Conservation (phyloP, 2,329 filamentous ascomycete genomes). For the Dactylonectria macrodidyma region DNA sequence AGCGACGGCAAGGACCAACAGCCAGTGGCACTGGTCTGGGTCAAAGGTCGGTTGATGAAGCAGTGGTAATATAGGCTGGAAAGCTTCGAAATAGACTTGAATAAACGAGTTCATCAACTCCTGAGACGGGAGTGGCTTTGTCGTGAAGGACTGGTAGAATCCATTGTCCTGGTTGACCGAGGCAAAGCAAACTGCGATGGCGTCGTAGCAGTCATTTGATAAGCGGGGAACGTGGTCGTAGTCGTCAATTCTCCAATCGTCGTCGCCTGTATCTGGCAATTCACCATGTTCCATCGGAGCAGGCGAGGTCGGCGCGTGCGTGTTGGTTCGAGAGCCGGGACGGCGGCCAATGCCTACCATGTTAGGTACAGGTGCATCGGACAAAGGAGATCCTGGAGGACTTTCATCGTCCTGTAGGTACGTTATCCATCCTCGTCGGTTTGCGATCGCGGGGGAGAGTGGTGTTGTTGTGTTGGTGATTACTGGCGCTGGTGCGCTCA, state of each 20-base stretch:
- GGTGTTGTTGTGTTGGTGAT: background rate
- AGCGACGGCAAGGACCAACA: background rate
- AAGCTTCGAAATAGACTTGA: background rate
- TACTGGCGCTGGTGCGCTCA: background rate
- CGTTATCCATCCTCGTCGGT: background rate
- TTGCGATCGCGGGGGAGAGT: background rate
- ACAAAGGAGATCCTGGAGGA: background rate
- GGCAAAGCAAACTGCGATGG: background rate
- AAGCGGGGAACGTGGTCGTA: background rate
- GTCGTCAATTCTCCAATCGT: conserved; percentile 1
- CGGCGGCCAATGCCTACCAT: background rate
- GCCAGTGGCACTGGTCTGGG: background rate
- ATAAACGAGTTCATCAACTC: conserved; percentile 1
- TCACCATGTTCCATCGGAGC: background rate
- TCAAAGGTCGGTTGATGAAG: background rate
- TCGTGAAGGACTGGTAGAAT: background rate
- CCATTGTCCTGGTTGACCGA: conserved; percentile 4
- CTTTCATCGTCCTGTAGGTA: background rate
- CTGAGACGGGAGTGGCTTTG: background rate
- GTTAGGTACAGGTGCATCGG: background rate
- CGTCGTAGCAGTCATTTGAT: background rate
- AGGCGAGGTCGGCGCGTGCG: background rate
- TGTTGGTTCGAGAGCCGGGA: background rate
- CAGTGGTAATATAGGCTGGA: background rate
- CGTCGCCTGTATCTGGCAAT: background rate